Percentiles rank a stretch among this genome's conserved stretches.
These are phyloP conservation scores for Ramaria sp. DNA, from an alignment of 768 basidiomycete species.

Conservation along the genomic window DNA sequence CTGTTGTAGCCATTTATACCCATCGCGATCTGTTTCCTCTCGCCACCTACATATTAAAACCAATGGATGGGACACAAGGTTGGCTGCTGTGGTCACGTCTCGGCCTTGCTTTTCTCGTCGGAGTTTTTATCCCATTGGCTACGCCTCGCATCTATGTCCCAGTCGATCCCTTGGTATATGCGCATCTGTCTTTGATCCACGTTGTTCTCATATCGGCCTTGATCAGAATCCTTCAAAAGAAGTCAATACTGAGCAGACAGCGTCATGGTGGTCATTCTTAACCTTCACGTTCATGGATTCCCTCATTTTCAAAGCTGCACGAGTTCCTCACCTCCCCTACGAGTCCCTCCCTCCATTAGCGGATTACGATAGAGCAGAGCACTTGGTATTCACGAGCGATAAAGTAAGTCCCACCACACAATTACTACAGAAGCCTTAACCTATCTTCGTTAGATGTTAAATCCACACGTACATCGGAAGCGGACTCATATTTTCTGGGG, in stretches of 20 bases:
- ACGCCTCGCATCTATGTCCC: no score
- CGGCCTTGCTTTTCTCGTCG: background rate
- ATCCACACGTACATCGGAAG: conserved; percentile 29
- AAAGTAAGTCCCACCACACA: conserved; percentile 15
- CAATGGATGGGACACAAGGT: no score
- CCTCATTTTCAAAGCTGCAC: conserved; percentile 31
- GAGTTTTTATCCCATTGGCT: background rate
- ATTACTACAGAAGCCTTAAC: conserved; percentile 19
- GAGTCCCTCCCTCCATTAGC: conserved; percentile 34
- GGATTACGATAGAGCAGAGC: conserved; percentile 22
- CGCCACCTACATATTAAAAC: background rate
- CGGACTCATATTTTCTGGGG: conserved; percentile 36
- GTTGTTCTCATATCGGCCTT: conserved; percentile 3
- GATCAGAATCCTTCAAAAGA: conserved; percentile 22
- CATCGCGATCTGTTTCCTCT: background rate
- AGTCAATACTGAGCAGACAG: conserved; percentile 38
- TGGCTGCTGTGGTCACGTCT: background rate
- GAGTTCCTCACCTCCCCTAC: conserved; percentile 31
- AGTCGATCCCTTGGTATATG: conserved; percentile 17
- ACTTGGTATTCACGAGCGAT: background rate
- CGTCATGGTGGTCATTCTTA: conserved; percentile 31
- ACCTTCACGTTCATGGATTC: conserved; percentile 46
- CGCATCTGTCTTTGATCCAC: background rate
- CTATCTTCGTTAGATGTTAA: conserved; percentile 19
- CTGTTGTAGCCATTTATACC: no score